Evolutionary conservation across 2,329 filamentous ascomycete genomes (phyloP).

Genomic region (Xylaria sp.): DNA sequence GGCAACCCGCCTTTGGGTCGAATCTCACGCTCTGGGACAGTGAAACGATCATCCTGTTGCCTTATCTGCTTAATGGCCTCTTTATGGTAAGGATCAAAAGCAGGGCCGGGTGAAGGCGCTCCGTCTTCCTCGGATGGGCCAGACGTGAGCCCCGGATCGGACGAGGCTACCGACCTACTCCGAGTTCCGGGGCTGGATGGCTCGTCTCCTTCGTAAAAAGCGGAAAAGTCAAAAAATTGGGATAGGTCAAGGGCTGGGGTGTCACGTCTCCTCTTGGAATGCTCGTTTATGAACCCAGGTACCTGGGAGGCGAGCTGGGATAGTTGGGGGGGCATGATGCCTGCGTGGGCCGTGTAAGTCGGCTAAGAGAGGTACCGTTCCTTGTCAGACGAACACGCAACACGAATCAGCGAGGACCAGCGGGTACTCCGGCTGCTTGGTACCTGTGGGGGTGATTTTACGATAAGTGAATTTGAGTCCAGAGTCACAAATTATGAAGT

Average conservation of each 20-base stretch:
- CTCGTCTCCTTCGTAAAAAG: conserved; percentile 43
- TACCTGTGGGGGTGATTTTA: conserved; percentile 49
- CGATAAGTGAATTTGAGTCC: conserved; percentile 47
- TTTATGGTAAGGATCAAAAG: conserved; percentile 43
- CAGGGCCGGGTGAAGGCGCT: conserved; percentile 45
- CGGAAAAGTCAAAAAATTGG: conserved; percentile 46
- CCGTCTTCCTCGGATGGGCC: conserved; percentile 49
- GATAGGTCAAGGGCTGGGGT: conserved; percentile 40
- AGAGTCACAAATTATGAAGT: conserved; percentile 47
- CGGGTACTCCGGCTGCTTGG: conserved; percentile 46
- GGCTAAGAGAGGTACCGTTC: conserved; percentile 46
- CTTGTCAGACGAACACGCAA: conserved; percentile 49
- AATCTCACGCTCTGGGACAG: conserved; percentile 47
- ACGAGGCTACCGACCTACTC: conserved; percentile 47
- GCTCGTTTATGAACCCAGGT: conserved; percentile 46
- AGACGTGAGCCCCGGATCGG: conserved; percentile 49
- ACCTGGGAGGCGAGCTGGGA: conserved; percentile 46
- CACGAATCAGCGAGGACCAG: conserved; percentile 49
- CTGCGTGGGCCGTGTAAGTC: conserved; percentile 50
- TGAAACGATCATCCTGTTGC: conserved; percentile 49
- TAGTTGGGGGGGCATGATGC: conserved; percentile 46
- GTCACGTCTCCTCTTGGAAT: conserved; percentile 44
- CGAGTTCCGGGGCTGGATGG: conserved; percentile 45
- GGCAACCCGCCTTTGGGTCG: conserved; percentile 44
- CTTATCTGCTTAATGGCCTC: conserved; percentile 45